Conservation (phyloP, 305 asterid species). For the Striga hermonthica region DNA sequence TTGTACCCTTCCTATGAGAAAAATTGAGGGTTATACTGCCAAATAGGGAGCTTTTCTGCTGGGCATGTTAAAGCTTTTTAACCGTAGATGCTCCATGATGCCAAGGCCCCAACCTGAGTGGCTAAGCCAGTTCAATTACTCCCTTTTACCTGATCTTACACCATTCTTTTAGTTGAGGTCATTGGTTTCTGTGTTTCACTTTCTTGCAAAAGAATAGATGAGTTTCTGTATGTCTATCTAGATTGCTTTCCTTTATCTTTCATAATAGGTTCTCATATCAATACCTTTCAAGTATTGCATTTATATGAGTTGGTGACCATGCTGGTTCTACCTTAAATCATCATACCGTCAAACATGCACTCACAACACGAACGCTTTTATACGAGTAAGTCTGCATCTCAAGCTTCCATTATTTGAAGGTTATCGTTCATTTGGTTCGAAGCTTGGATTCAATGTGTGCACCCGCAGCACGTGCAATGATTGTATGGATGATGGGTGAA, state of each 20-base stretch:
- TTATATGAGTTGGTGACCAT: constrained; percentile 12
- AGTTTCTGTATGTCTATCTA: background rate
- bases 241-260: background rate
- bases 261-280: background rate
- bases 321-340: constrained; percentile 19
- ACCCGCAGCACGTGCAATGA: constrained; percentile 84
- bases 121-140: background rate
- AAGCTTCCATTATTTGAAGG: constrained; percentile 46
- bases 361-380: background rate
- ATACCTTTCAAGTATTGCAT: background rate
- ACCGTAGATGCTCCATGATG: background rate
- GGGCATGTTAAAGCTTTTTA: background rate
- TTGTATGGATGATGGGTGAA: constrained; percentile 96
- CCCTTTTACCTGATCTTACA: background rate
- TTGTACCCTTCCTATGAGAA: no score
- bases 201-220: constrained; percentile 14
- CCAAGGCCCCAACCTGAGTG: background rate
- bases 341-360: background rate
- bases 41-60: background rate
- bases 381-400: constrained; percentile 1
- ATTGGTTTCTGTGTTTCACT: background rate
- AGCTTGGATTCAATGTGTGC: constrained; percentile 73
- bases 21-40: background rate
- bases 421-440: constrained; percentile 68
- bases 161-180: constrained; percentile 8